Conservation (phyloP, 148 eudicot species). For the Diospyros lotus region DNA sequence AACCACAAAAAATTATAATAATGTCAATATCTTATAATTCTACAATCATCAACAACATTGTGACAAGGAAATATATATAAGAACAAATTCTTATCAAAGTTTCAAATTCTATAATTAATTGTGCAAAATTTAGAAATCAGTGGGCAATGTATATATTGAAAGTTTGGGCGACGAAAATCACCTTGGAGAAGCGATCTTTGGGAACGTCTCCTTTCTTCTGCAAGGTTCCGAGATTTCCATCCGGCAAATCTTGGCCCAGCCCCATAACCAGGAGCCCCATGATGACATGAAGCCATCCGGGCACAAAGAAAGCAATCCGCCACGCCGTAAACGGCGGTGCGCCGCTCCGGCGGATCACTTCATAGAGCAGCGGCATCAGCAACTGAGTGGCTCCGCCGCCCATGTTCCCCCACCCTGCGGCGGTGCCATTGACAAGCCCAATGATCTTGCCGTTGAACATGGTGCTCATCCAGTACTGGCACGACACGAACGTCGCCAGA, state of each 20-base stretch:
- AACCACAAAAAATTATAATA: not conserved
- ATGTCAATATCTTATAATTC: not conserved
- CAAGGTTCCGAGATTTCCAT: slow-evolving; percentile 39
- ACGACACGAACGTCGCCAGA: slow-evolving; percentile 44
- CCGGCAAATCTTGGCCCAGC: slow-evolving; percentile 60
- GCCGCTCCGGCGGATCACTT: slow-evolving; percentile 24
- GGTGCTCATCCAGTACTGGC: slow-evolving; percentile 60
- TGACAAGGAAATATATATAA: no score
- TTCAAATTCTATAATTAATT: no score
- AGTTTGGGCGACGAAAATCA: not conserved
- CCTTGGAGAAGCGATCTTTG: slow-evolving; percentile 39
- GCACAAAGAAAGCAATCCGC: slow-evolving; percentile 57
- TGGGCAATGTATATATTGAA: no score
- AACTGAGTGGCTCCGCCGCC: slow-evolving; percentile 60
- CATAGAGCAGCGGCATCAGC: slow-evolving; percentile 46
- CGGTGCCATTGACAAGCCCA: slow-evolving; percentile 47
- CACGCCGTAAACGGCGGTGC: slow-evolving; percentile 42
- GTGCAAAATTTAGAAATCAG: no score
- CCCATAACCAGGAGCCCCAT: slow-evolving; percentile 42
- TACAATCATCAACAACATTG: no score
- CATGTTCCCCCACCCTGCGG: slow-evolving; percentile 64
- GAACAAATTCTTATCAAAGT: no score
- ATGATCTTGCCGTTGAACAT: slow-evolving; percentile 48
- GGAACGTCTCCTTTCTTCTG: slow-evolving; percentile 37
- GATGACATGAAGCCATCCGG: slow-evolving; percentile 36